phyloP scores from a whole-genome alignment of 2,329 filamentous ascomycete genomes.

The Escovopsis sp. region DNA sequence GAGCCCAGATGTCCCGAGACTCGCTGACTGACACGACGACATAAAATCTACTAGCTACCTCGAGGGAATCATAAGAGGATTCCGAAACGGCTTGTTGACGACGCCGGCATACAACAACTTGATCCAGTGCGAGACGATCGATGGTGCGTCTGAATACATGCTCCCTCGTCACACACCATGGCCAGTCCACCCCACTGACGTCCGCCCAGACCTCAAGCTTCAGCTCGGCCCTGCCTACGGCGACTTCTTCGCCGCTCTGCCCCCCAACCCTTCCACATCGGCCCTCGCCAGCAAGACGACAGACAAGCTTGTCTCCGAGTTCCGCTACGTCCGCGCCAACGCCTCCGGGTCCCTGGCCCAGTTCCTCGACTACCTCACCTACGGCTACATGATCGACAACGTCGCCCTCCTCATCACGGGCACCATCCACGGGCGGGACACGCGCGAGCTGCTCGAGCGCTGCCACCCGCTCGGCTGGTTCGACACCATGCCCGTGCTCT shows the following conservation, averaged over 20 bases:
- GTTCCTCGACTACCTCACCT: constrained; percentile 97
- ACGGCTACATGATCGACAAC: constrained; percentile 99
- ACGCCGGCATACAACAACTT: constrained; percentile 86
- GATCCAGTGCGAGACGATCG: constrained; percentile 94
- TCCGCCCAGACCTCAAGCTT: constrained; percentile 70
- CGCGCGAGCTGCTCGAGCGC: constrained; percentile 81
- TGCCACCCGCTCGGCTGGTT: constrained; percentile 98
- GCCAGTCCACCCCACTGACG: background rate
- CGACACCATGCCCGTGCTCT: constrained; percentile 95
- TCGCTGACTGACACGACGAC: constrained; percentile 4
- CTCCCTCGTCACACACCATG: background rate
- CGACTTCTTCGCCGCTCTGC: constrained; percentile 85
- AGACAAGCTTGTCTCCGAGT: constrained; percentile 95
- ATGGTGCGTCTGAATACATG: constrained; percentile 43
- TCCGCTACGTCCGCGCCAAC: constrained; percentile 90
- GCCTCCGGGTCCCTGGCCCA: constrained; percentile 79
- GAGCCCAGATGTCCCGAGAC: too few relatives aligned
- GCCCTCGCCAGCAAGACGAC: constrained; percentile 88
- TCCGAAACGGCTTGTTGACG: constrained; percentile 85
- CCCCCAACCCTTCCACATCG: constrained; percentile 93
- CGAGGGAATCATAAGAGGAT: constrained; percentile 93
- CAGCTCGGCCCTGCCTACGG: constrained; percentile 94
- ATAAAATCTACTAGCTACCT: constrained; percentile 87
- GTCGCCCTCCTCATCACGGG: constrained; percentile 95
- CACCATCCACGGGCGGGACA: constrained; percentile 93